Conservation (phyloP, 495 filamentous ascomycete genomes). For the Penicillium arizonense region DNA sequence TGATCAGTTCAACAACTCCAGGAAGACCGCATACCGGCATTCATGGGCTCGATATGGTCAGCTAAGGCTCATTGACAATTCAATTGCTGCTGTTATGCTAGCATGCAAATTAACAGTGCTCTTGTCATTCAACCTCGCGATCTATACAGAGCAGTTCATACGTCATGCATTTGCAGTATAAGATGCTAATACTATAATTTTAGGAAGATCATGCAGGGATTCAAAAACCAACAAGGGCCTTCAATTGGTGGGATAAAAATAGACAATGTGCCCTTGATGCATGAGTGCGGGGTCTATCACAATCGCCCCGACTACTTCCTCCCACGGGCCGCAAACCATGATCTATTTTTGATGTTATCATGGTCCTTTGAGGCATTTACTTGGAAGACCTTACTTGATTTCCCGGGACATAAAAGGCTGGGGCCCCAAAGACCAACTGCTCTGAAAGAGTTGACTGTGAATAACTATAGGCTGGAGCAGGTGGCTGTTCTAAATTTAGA, state of each 20-base stretch:
- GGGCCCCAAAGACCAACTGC: background rate
- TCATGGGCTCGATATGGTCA: no score
- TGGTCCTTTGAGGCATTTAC: background rate
- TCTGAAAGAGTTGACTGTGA: background rate
- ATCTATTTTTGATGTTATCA: background rate
- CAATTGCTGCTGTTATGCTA: no score
- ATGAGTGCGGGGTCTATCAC: constrained; percentile 1
- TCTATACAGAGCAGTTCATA: no score
- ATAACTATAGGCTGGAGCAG: background rate
- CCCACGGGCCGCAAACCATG: background rate
- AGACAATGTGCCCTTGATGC: background rate
- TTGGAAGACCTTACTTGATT: background rate
- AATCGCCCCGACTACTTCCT: background rate
- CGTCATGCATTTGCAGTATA: no score
- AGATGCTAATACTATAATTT: no score
- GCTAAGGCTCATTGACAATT: no score
- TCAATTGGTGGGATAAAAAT: background rate
- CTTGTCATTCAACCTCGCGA: no score
- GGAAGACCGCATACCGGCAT: no score
- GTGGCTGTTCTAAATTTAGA: constrained; percentile 1
- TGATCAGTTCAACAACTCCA: no score
- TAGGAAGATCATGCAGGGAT: no score
- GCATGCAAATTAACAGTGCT: no score
- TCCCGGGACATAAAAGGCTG: background rate
- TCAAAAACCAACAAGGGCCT: background rate